phyloP scores from a whole-genome alignment of 78 protist genomes.

The Dictyostelium firmibasis region DNA sequence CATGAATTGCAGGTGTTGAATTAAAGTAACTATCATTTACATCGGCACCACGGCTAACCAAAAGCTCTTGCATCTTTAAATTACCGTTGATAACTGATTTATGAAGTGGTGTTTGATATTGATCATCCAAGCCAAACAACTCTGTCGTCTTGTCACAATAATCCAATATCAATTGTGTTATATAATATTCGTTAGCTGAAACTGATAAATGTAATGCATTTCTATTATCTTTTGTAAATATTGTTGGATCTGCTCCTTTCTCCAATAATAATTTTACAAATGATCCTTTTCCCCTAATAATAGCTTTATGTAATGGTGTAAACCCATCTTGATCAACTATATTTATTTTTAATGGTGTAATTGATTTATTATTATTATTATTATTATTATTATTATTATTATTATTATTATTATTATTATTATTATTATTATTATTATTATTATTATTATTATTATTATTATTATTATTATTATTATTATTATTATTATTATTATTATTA shows the following conservation, averaged over 20 bases:
- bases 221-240: slow-evolving; percentile 33
- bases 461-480: no score
- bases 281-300: slow-evolving; percentile 34
- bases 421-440: no score
- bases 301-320: slow-evolving; percentile 72
- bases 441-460: no score
- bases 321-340: slow-evolving; percentile 48
- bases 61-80: slow-evolving; percentile 22
- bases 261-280: slow-evolving; percentile 59
- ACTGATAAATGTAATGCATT: slow-evolving; percentile 60
- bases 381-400: not conserved
- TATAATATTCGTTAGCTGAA: slow-evolving; percentile 30
- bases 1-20: slow-evolving; percentile 36
- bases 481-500: no score
- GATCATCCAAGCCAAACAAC: slow-evolving; percentile 7
- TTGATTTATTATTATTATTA: not conserved
- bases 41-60: slow-evolving; percentile 60
- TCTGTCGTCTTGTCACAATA: not conserved
- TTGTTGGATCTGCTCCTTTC: slow-evolving; percentile 57
- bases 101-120: slow-evolving; percentile 52
- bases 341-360: slow-evolving; percentile 39
- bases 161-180: slow-evolving; percentile 41
- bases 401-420: no score
- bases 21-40: slow-evolving; percentile 1
- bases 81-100: slow-evolving; percentile 61